Conservation (phyloP, 208 protist species). For the Acanthamoeba divionensis region DNA sequence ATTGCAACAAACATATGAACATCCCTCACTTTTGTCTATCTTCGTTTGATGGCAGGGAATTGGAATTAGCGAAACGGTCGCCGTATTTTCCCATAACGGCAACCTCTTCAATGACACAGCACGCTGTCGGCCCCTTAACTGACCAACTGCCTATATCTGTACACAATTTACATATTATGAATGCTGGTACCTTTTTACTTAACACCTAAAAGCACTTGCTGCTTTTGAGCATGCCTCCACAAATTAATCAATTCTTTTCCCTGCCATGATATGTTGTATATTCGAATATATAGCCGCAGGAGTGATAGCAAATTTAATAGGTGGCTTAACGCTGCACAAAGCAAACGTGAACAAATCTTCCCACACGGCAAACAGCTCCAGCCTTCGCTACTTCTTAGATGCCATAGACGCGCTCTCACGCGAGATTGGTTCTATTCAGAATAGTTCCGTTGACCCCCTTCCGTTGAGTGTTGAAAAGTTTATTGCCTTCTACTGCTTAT, state of each 20-base stretch:
- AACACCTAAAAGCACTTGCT: too few species aligned
- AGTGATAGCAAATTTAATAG: slow-evolving; percentile 8
- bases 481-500: neutral
- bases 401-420: neutral
- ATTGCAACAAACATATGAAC: too few species aligned
- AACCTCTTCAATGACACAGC: neutral
- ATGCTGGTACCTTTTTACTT: neutral
- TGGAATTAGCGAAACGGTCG: slow-evolving; percentile 1
- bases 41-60: too few species aligned
- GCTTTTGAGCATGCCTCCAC: neutral
- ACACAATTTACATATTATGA: slow-evolving; percentile 16
- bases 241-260: neutral
- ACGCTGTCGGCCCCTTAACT: neutral
- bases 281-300: neutral
- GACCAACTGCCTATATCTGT: neutral
- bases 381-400: neutral
- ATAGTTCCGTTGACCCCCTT: neutral
- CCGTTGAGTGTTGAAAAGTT: neutral
- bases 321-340: slow-evolving; percentile 11
- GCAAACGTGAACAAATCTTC: neutral
- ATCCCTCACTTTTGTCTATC: too few species aligned
- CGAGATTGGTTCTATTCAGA: slow-evolving; percentile 26
- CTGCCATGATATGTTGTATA: neutral
- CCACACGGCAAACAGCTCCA: neutral
- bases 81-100: neutral